These are phyloP conservation scores for Deinandra increscens DNA, from an alignment of 129 eudicot genomes.

Conservation along the genomic window DNA sequence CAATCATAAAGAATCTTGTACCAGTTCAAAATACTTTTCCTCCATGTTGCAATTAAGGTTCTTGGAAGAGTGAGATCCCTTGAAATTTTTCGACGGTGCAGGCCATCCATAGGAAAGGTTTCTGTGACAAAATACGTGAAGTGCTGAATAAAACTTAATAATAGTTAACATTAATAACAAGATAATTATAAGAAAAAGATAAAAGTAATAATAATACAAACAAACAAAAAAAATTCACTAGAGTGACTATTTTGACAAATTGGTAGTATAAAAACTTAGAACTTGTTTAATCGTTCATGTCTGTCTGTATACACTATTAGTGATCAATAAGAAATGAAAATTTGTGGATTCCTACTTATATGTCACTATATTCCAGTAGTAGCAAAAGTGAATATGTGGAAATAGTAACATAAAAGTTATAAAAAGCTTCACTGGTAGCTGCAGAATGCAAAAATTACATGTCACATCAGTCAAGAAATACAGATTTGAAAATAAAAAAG, in stretches of 20 bases:
- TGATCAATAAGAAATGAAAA: constrained; percentile 13
- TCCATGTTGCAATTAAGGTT: constrained; percentile 35
- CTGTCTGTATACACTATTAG: constrained; percentile 12
- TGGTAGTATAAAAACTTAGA: not conserved
- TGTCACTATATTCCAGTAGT: constrained; percentile 14
- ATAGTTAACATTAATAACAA: constrained; percentile 1
- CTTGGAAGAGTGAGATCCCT: constrained; percentile 33
- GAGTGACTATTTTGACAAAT: constrained; percentile 10
- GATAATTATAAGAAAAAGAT: not conserved
- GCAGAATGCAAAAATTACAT: constrained; percentile 2
- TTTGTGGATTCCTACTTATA: not conserved
- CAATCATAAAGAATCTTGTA: constrained; percentile 34
- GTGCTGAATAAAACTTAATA: constrained; percentile 7
- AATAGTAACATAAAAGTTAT: not conserved
- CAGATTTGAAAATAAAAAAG: not conserved
- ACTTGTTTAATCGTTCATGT: constrained; percentile 18
- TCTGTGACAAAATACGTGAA: constrained; percentile 39
- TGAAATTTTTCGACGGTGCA: constrained; percentile 40
- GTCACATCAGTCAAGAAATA: constrained; percentile 14
- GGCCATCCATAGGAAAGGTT: constrained; percentile 38
- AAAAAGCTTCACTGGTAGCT: constrained; percentile 10
- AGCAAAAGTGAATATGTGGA: constrained; percentile 15
- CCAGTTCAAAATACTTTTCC: constrained; percentile 48
- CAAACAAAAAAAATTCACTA: not conserved
- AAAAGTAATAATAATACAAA: not conserved